Evolutionary conservation across 495 filamentous ascomycete genomes (phyloP).

Genomic region (Penicillium mononematosum): DNA sequence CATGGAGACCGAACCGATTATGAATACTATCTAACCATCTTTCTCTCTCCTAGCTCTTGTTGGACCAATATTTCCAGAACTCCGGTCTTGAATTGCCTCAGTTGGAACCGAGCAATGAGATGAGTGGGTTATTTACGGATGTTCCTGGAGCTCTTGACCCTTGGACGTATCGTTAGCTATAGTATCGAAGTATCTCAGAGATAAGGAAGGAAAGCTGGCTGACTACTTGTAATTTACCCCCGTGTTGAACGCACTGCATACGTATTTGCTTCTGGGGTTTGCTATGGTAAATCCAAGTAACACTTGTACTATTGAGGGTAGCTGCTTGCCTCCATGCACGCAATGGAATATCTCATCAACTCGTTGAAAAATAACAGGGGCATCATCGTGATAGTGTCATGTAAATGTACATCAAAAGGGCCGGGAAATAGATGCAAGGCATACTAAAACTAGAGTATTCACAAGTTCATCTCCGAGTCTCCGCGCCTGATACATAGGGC

Average conservation of each 20-base stretch:
- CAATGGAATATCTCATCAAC: background rate
- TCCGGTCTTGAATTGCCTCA: background rate
- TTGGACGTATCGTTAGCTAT: background rate
- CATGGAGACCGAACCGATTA: background rate
- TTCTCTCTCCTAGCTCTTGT: constrained; percentile 1
- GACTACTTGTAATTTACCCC: background rate
- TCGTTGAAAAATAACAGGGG: background rate
- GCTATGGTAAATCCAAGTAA: background rate
- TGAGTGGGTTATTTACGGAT: background rate
- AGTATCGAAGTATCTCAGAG: background rate
- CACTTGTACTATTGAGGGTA: background rate
- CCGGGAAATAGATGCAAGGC: background rate
- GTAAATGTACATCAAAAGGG: background rate
- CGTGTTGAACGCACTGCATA: background rate
- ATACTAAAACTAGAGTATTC: no score
- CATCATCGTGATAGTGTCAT: background rate
- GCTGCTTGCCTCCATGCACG: background rate
- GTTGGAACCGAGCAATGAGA: background rate
- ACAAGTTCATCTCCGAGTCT: background rate
- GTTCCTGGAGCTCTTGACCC: background rate
- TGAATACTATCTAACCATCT: background rate
- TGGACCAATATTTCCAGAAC: constrained; percentile 15
- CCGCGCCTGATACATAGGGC: constrained; percentile 39
- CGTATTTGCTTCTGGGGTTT: background rate
- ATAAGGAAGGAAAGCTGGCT: background rate